Evolutionary conservation across 208 protist genomes (phyloP).

Genomic region (Trichomonas gallinae): DNA sequence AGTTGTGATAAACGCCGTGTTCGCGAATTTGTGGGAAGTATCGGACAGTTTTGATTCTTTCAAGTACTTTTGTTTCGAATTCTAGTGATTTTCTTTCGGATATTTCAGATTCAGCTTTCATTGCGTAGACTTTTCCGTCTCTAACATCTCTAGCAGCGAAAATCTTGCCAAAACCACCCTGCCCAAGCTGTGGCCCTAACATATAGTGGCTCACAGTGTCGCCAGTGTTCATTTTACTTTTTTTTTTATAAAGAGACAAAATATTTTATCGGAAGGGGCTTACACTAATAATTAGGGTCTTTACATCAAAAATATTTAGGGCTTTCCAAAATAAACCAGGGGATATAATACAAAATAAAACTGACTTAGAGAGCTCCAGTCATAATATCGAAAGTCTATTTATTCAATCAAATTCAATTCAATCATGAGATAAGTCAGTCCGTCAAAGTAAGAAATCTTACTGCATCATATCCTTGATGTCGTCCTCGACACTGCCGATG

Average conservation of each 20-base stretch:
- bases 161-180: background rate
- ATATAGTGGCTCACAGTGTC: background rate
- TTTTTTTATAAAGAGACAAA: too few species aligned
- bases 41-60: background rate
- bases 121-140: background rate
- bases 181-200: background rate
- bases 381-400: too few species aligned
- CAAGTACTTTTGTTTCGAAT: conserved; percentile 2
- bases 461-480: background rate
- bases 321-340: too few species aligned
- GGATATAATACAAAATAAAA: too few species aligned
- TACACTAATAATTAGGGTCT: too few species aligned
- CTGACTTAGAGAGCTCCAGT: too few species aligned
- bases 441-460: too few species aligned
- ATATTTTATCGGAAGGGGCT: too few species aligned
- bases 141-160: background rate
- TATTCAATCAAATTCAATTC: too few species aligned
- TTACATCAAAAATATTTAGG: too few species aligned
- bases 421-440: too few species aligned
- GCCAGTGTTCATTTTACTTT: background rate
- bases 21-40: background rate
- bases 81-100: background rate
- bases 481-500: background rate
- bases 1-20: background rate
- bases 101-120: background rate